A percentile compares a stretch with the other conserved stretches of the same genome.
Evolutionary conservation across 148 eudicot genomes (phyloP).

Genomic region (Arctostaphylos glauca): DNA sequence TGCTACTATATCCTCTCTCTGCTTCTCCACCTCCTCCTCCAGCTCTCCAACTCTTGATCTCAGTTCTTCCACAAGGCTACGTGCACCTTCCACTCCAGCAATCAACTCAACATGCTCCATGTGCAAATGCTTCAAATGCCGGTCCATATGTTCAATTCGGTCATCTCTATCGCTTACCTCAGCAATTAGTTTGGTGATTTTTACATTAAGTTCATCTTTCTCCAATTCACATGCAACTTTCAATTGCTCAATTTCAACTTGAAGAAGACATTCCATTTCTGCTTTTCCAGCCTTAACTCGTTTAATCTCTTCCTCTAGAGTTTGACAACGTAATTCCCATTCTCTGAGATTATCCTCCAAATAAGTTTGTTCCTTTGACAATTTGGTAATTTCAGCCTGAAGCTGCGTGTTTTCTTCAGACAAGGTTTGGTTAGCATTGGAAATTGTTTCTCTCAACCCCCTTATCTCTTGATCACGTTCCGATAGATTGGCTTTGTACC

Average conservation of each 20-base stretch:
- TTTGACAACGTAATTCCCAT: constrained; percentile 62
- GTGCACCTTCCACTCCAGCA: constrained; percentile 22
- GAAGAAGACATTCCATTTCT: constrained; percentile 37
- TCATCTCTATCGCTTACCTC: constrained; percentile 42
- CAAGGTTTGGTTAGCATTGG: constrained; percentile 54
- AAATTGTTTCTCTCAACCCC: constrained; percentile 59
- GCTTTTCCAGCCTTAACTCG: constrained; percentile 38
- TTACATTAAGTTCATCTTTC: constrained; percentile 37
- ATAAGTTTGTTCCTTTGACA: constrained; percentile 50
- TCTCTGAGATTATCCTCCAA: constrained; percentile 67
- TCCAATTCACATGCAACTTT: constrained; percentile 42
- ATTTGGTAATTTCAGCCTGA: constrained; percentile 52
- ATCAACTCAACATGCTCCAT: constrained; percentile 41
- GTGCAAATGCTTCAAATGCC: constrained; percentile 44
- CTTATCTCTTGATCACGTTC: constrained; percentile 90
- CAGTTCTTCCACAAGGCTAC: constrained; percentile 35
- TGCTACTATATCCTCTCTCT: constrained; percentile 40
- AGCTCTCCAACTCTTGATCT: constrained; percentile 42
- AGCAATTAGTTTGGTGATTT: constrained; percentile 20
- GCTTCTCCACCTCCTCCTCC: constrained; percentile 53
- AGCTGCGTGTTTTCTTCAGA: constrained; percentile 61
- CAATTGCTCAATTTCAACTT: constrained; percentile 54
- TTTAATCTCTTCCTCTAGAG: constrained; percentile 56
- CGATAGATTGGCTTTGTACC: constrained; percentile 73
- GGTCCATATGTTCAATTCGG: constrained; percentile 36